Evolutionary conservation across 768 basidiomycete species (phyloP).

Genomic region (Auricularia heimuer): DNA sequence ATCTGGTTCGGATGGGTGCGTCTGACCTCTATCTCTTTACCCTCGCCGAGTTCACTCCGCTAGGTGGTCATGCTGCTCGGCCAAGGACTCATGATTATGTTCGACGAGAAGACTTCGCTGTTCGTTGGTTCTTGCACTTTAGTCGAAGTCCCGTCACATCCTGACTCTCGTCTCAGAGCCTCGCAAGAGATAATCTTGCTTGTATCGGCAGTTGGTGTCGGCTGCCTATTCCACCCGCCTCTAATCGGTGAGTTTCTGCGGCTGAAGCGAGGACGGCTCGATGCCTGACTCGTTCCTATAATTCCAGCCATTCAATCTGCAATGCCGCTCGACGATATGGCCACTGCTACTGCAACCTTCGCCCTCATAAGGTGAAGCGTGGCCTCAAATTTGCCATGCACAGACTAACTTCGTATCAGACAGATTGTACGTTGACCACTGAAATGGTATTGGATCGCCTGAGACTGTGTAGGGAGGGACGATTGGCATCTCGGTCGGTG

Average conservation of each 20-base stretch:
- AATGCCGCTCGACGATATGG: too few relatives aligned
- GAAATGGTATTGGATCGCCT: too few relatives aligned
- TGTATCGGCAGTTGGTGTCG: slow-evolving; percentile 24
- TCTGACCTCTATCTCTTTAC: slow-evolving; percentile 11
- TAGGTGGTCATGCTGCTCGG: slow-evolving; percentile 2
- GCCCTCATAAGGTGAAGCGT: too few relatives aligned
- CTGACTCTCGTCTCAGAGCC: slow-evolving; percentile 12
- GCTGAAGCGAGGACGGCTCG: too few relatives aligned
- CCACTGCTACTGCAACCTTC: too few relatives aligned
- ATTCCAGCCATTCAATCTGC: too few relatives aligned
- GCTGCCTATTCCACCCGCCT: slow-evolving; percentile 22
- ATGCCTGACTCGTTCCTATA: too few relatives aligned
- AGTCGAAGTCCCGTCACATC: background rate
- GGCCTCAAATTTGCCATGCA: too few relatives aligned
- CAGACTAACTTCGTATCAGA: too few relatives aligned
- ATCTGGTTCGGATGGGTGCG: slow-evolving; percentile 20
- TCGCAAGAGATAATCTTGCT: slow-evolving; percentile 24
- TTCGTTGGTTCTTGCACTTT: slow-evolving; percentile 8
- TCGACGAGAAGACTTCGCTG: slow-evolving; percentile 24
- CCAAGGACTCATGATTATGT: slow-evolving; percentile 26
- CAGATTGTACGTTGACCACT: too few relatives aligned
- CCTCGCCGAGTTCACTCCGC: background rate
- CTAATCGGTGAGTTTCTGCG: background rate
- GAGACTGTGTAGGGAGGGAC: too few relatives aligned
- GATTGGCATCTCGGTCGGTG: too few relatives aligned